These are phyloP conservation scores for Liriodendron chinense DNA, from an alignment of 164 flowering plant species.

Conservation along the genomic window DNA sequence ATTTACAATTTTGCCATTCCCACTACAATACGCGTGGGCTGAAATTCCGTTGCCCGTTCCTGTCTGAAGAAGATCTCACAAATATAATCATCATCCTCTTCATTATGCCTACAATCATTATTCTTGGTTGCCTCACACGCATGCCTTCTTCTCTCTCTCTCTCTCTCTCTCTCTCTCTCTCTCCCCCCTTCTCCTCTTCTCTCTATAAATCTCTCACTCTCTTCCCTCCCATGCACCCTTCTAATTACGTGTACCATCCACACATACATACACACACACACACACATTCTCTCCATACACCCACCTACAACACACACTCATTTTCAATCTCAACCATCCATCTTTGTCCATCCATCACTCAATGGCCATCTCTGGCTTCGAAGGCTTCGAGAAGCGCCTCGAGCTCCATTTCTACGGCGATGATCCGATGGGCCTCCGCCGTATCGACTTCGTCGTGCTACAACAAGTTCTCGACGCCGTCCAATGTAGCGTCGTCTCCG, in stretches of 20 bases:
- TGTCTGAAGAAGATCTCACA: constrained; percentile 41
- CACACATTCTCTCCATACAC: not conserved
- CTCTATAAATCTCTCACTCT: constrained; percentile 5
- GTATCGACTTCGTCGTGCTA: constrained; percentile 38
- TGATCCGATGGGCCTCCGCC: constrained; percentile 59
- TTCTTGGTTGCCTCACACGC: constrained; percentile 84
- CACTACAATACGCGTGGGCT: constrained; percentile 29
- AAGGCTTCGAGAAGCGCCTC: constrained; percentile 84
- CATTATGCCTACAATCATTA: constrained; percentile 48
- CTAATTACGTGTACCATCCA: constrained; percentile 8
- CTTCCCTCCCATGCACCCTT: constrained; percentile 6
- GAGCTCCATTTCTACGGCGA: constrained; percentile 82
- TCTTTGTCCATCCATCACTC: no score
- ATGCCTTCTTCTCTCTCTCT: constrained; percentile 29
- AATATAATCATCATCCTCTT: constrained; percentile 45
- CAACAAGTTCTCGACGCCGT: constrained; percentile 59
- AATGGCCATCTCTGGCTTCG: constrained; percentile 85
- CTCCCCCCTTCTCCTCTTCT: constrained; percentile 15
- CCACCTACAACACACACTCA: constrained; percentile 4
- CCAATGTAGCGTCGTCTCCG: constrained; percentile 89
- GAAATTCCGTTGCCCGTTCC: constrained; percentile 40
- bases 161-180: constrained; percentile 8
- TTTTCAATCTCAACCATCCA: not conserved
- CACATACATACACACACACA: not conserved
- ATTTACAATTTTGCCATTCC: constrained; percentile 3